Evolutionary conservation across 805 yeast species (phyloP).

Genomic region (Wickerhamomyces canadensis): DNA sequence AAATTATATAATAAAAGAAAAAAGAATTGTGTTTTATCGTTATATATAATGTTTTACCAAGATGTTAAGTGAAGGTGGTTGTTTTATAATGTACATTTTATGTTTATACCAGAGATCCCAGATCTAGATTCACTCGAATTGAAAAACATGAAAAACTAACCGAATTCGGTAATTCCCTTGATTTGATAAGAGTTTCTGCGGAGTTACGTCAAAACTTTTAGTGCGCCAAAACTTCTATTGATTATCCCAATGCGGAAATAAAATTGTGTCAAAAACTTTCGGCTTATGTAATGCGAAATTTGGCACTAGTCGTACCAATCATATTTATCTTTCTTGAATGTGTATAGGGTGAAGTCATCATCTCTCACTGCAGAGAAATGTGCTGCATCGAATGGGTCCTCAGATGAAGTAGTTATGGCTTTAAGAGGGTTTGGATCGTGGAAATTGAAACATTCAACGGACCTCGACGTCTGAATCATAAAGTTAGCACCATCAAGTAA

Average conservation of each 20-base stretch:
- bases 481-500: constrained; percentile 1
- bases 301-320: background rate
- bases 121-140: too few species aligned
- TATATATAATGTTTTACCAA: too few species aligned
- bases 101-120: too few species aligned
- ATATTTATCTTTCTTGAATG: background rate
- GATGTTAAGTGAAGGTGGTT: background rate
- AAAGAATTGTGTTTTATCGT: too few species aligned
- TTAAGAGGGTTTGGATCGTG: constrained; percentile 5
- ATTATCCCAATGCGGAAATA: too few species aligned
- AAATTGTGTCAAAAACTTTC: background rate
- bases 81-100: background rate
- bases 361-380: background rate
- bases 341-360: background rate
- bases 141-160: background rate
- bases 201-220: background rate
- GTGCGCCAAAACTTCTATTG: too few species aligned
- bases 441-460: constrained; percentile 8
- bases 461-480: constrained; percentile 6
- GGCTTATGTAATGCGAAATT: background rate
- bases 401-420: constrained; percentile 4
- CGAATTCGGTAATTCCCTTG: background rate
- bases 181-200: background rate
- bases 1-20: too few species aligned
- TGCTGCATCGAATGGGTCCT: background rate